A percentile compares a stretch with the other conserved stretches of the same genome.
These are phyloP conservation scores for Gymnopilus dilepis DNA, from an alignment of 768 basidiomycete genomes.

Conservation along the genomic window DNA sequence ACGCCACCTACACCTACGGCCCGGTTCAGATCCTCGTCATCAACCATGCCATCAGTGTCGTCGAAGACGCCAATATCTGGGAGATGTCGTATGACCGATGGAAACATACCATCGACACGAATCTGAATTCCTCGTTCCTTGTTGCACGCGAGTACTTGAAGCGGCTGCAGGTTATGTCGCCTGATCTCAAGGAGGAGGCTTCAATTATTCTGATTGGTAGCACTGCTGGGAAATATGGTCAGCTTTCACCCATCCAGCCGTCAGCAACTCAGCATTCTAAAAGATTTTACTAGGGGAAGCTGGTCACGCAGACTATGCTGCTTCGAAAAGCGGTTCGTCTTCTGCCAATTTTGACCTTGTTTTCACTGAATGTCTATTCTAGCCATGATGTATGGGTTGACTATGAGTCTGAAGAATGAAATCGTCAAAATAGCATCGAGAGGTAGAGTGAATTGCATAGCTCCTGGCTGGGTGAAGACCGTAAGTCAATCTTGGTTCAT, in stretches of 20 bases:
- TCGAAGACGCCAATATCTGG: constrained; percentile 52
- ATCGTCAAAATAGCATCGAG: constrained; percentile 76
- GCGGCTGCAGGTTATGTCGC: constrained; percentile 43
- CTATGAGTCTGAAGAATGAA: constrained; percentile 75
- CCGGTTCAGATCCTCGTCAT: constrained; percentile 63
- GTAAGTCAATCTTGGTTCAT: constrained; percentile 22
- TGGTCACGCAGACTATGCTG: constrained; percentile 69
- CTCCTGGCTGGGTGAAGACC: constrained; percentile 72
- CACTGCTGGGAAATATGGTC: constrained; percentile 73
- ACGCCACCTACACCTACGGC: constrained; percentile 44
- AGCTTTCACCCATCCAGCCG: not conserved
- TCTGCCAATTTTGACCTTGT: not conserved
- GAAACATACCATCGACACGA: constrained; percentile 63
- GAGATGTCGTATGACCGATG: constrained; percentile 68
- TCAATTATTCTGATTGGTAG: constrained; percentile 72
- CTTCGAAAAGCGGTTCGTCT: constrained; percentile 66
- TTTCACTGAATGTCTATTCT: constrained; percentile 23
- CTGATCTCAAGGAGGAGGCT: constrained; percentile 56
- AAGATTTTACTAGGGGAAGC: constrained; percentile 47
- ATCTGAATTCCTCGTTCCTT: constrained; percentile 72
- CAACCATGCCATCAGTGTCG: constrained; percentile 63
- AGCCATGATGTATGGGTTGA: constrained; percentile 79
- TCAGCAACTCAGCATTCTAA: not conserved
- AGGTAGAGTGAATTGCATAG: constrained; percentile 73
- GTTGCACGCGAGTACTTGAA: constrained; percentile 66